These are phyloP conservation scores for Ophiostoma tasmaniense DNA, from an alignment of 2,329 filamentous ascomycete species.

Conservation along the genomic window DNA sequence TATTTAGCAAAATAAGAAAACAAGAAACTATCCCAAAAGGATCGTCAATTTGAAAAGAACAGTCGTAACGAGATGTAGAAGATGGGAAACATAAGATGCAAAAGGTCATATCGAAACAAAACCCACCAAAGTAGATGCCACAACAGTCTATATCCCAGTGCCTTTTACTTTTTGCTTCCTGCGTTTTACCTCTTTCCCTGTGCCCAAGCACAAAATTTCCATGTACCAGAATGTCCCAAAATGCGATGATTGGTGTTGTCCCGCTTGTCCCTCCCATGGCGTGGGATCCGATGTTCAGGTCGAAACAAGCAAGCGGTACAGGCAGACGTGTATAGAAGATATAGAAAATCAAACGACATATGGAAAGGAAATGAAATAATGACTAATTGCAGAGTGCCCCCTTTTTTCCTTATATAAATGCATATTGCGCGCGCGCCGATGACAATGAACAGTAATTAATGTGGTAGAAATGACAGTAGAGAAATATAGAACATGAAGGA, in stretches of 20 bases:
- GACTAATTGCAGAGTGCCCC: neutral
- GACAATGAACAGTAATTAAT: neutral
- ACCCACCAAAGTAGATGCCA: neutral
- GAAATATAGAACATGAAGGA: neutral
- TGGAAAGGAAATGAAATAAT: neutral
- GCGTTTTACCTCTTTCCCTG: neutral
- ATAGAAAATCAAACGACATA: neutral
- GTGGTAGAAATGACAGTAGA: neutral
- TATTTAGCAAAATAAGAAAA: too few relatives aligned
- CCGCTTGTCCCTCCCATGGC: neutral
- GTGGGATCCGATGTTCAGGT: neutral
- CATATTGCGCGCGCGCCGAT: conserved; percentile 3
- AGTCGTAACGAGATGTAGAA: too few relatives aligned
- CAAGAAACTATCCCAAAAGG: too few relatives aligned
- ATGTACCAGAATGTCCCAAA: neutral
- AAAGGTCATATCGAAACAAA: neutral
- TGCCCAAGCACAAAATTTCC: neutral
- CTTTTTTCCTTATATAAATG: neutral
- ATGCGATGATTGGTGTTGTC: neutral
- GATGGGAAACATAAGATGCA: too few relatives aligned
- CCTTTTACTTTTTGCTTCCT: neutral
- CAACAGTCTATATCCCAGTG: neutral
- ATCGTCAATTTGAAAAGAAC: neutral
- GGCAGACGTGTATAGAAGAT: neutral
- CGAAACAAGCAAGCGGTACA: neutral